Conservation (phyloP, 441 rosid genomes). For the Viola pubescens region DNA sequence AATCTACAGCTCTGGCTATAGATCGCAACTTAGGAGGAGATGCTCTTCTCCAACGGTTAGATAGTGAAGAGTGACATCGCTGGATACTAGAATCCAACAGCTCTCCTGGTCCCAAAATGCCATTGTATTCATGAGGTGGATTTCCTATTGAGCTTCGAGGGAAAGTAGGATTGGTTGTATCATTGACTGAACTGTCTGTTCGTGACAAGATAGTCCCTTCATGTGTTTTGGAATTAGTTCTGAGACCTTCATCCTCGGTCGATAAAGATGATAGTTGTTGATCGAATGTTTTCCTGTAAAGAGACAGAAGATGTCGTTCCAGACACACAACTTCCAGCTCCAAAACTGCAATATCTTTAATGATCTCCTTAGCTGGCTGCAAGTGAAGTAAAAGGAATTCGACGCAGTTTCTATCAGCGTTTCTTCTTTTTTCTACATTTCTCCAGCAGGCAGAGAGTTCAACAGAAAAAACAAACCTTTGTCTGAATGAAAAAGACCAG, state of each 20-base stretch:
- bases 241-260: slow-evolving; percentile 16
- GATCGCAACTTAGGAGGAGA: slow-evolving; percentile 20
- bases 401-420: background rate
- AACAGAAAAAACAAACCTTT: background rate
- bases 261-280: slow-evolving; percentile 21
- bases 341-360: slow-evolving; percentile 57
- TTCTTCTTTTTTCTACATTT: too few relatives aligned
- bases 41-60: slow-evolving; percentile 46
- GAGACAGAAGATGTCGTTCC: slow-evolving; percentile 67
- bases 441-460: too few relatives aligned
- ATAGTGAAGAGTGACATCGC: slow-evolving; percentile 61
- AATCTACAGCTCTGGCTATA: slow-evolving; percentile 43
- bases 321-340: slow-evolving; percentile 62
- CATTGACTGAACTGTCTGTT: slow-evolving; percentile 23
- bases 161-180: slow-evolving; percentile 11
- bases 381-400: slow-evolving; percentile 9
- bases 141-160: slow-evolving; percentile 17
- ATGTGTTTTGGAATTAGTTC: slow-evolving; percentile 14
- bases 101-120: slow-evolving; percentile 20
- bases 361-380: slow-evolving; percentile 66
- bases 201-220: slow-evolving; percentile 15
- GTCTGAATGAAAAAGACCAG: background rate
- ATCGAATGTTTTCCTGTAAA: slow-evolving; percentile 51
- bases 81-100: slow-evolving; percentile 46
- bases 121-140: slow-evolving; percentile 11